Conservation (phyloP, 1,284 basidiomycete genomes). For the Cerrena zonata region DNA sequence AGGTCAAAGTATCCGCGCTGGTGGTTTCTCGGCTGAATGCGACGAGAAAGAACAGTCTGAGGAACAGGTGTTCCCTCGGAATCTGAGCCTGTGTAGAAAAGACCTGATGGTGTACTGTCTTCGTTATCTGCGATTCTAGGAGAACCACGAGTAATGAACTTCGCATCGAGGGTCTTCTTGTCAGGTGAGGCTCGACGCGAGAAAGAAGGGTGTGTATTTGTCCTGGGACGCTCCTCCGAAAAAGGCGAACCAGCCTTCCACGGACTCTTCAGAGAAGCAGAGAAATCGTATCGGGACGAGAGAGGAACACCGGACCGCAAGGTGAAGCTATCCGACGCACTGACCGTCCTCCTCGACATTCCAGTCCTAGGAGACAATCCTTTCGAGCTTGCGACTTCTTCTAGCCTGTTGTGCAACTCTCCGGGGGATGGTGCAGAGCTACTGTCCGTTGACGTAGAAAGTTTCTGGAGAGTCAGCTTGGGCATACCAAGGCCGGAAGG, state of each 20-base stretch:
- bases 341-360: constrained; percentile 10
- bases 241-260: constrained; percentile 31
- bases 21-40: constrained; percentile 19
- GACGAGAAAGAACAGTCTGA: constrained; percentile 12
- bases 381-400: constrained; percentile 45
- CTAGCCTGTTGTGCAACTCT: constrained; percentile 49
- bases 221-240: constrained; percentile 18
- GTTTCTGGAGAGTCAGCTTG: constrained; percentile 11
- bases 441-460: constrained; percentile 6
- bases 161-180: constrained; percentile 15
- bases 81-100: constrained; percentile 12
- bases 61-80: constrained; percentile 23
- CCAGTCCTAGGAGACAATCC: constrained; percentile 21
- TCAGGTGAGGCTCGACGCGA: constrained; percentile 36
- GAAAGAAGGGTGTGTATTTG: constrained; percentile 33
- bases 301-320: constrained; percentile 32
- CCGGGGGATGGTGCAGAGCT: constrained; percentile 16
- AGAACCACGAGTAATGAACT: constrained; percentile 18
- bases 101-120: not conserved
- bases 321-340: constrained; percentile 19
- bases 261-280: constrained; percentile 42
- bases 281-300: constrained; percentile 52
- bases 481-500: too few species aligned
- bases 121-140: constrained; percentile 20
- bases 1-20: constrained; percentile 27